Evolutionary conservation across 306 rosid genomes (phyloP).

Genomic region (Macrotyloma uniflorum): DNA sequence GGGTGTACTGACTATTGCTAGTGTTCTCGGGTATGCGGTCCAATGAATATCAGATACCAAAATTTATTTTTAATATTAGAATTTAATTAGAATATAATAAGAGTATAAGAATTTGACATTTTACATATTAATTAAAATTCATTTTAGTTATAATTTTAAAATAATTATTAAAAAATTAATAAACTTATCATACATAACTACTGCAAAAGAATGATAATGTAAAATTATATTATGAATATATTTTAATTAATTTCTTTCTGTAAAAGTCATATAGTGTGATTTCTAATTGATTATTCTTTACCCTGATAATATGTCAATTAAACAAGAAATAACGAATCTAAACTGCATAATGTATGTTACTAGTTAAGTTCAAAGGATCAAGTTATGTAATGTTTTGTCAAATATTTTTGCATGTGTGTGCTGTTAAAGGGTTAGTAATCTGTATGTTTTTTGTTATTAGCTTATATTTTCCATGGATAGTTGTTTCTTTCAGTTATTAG

Average conservation of each 20-base stretch:
- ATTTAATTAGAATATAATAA: neutral
- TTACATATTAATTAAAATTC: neutral
- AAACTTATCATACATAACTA: neutral
- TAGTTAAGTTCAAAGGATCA: neutral
- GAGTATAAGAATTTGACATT: neutral
- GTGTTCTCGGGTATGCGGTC: neutral
- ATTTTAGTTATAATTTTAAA: neutral
- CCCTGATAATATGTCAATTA: neutral
- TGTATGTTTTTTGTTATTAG: neutral
- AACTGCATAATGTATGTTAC: neutral
- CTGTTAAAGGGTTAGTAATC: neutral
- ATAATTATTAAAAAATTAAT: neutral
- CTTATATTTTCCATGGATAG: neutral
- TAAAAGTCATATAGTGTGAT: neutral
- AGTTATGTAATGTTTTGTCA: constrained; percentile 9
- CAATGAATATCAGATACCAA: neutral
- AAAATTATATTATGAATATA: too few species aligned
- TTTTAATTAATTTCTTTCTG: neutral
- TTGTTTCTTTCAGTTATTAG: neutral
- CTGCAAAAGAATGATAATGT: neutral
- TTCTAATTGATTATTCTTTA: neutral
- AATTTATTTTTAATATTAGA: neutral
- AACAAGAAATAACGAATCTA: neutral
- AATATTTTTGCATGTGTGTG: constrained; percentile 12
- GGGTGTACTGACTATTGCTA: neutral